phyloP scores from a whole-genome alignment of 2,329 filamentous ascomycete genomes.

The Colletotrichum sp. region DNA sequence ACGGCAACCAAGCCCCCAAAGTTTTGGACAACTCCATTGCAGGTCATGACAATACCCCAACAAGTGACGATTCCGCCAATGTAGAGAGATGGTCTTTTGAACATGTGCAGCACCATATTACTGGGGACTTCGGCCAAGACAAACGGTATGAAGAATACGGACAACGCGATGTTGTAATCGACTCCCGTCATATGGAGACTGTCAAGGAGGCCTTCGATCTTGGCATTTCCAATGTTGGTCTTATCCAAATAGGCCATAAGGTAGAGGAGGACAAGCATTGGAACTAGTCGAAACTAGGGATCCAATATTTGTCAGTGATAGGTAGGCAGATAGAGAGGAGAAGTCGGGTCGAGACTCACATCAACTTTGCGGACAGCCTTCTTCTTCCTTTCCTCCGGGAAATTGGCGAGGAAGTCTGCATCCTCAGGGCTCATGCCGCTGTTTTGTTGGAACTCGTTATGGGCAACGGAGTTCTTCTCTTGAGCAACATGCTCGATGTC shows the following conservation, averaged over 20 bases:
- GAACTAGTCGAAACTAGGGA: slow-evolving; percentile 27
- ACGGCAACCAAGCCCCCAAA: slow-evolving; percentile 43
- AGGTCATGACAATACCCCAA: slow-evolving; percentile 43
- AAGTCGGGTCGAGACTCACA: slow-evolving; percentile 10
- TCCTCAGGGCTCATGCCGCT: slow-evolving; percentile 29
- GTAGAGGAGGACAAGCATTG: slow-evolving; percentile 34
- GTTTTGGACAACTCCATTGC: slow-evolving; percentile 39
- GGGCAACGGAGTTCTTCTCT: slow-evolving; percentile 28
- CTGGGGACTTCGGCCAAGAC: slow-evolving; percentile 49
- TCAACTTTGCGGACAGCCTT: slow-evolving; percentile 34
- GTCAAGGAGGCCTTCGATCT: slow-evolving; percentile 56
- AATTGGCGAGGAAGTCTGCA: slow-evolving; percentile 33
- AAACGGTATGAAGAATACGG: slow-evolving; percentile 67
- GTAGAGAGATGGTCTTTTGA: slow-evolving; percentile 47
- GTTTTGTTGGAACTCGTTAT: slow-evolving; percentile 24
- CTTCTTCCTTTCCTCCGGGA: slow-evolving; percentile 32
- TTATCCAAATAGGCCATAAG: slow-evolving; percentile 34
- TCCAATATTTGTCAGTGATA: background rate
- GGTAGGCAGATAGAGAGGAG: no score
- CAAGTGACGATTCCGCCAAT: slow-evolving; percentile 38
- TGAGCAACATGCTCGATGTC: slow-evolving; percentile 29
- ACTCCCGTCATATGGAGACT: slow-evolving; percentile 56
- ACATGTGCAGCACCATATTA: slow-evolving; percentile 42
- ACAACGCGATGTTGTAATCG: slow-evolving; percentile 65
- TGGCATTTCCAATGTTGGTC: slow-evolving; percentile 54